Conservation (phyloP, 2,329 filamentous ascomycete species). For the Colletotrichum lindemuthianum region DNA sequence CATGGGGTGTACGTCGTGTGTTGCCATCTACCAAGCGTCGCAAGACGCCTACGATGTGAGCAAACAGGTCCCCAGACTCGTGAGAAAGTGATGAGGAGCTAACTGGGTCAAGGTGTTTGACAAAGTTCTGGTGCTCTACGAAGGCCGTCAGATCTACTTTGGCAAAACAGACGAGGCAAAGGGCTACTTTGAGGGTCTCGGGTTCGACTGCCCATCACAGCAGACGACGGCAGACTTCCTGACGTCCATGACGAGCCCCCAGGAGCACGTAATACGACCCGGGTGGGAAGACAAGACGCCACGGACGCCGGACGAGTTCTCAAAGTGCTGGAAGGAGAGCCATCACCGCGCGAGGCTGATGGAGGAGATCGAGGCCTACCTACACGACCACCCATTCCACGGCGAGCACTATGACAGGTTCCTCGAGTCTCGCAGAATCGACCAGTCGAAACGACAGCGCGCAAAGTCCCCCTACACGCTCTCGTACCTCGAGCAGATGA, state of each 20-base stretch:
- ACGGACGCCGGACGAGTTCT: slow-evolving; percentile 46
- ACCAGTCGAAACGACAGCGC: slow-evolving; percentile 48
- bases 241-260: slow-evolving; percentile 62
- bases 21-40: slow-evolving; percentile 69
- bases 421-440: slow-evolving; percentile 17
- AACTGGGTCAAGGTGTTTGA: slow-evolving; percentile 60
- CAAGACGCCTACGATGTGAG: slow-evolving; percentile 63
- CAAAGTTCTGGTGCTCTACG: slow-evolving; percentile 73
- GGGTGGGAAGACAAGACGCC: slow-evolving; percentile 43
- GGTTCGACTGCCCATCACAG: slow-evolving; percentile 65
- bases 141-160: slow-evolving; percentile 75
- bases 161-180: slow-evolving; percentile 69
- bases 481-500: slow-evolving; percentile 56
- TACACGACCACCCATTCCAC: slow-evolving; percentile 18
- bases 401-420: slow-evolving; percentile 29
- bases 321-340: slow-evolving; percentile 41
- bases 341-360: slow-evolving; percentile 41
- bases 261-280: slow-evolving; percentile 40
- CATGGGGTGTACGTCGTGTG: slow-evolving; percentile 40
- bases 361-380: slow-evolving; percentile 44
- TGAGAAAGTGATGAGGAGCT: background rate
- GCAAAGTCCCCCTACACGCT: slow-evolving; percentile 60
- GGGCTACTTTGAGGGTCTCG: slow-evolving; percentile 71
- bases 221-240: slow-evolving; percentile 80
- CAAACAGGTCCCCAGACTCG: background rate